Percentiles rank a stretch among this genome's conserved stretches.
Conservation (phyloP, 179 eudicot species). For the Vitellaria paradoxa region DNA sequence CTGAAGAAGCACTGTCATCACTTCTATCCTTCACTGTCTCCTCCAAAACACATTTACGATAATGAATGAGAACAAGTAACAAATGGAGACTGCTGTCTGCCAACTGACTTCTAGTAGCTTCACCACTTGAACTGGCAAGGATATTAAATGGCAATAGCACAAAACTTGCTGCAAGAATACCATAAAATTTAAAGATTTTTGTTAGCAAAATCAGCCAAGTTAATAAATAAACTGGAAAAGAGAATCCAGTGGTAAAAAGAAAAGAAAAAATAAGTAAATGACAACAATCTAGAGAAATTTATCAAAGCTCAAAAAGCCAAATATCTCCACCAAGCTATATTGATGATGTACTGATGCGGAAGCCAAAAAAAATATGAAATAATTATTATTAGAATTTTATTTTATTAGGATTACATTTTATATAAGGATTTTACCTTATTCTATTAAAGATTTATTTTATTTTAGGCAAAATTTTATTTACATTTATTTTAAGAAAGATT, state of each 20-base stretch:
- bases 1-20: slow-evolving; percentile 36
- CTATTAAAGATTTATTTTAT: too few species aligned
- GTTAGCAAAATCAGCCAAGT: neutral
- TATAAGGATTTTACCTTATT: too few species aligned
- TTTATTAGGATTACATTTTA: too few species aligned
- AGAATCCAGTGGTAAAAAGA: neutral
- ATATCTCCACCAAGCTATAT: neutral
- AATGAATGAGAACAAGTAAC: slow-evolving; percentile 78
- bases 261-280: neutral
- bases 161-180: slow-evolving; percentile 70
- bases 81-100: slow-evolving; percentile 76
- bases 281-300: neutral
- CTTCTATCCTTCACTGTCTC: slow-evolving; percentile 41
- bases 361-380: too few species aligned
- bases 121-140: slow-evolving; percentile 55
- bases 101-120: slow-evolving; percentile 60
- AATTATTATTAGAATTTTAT: too few species aligned
- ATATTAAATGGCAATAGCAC: slow-evolving; percentile 72
- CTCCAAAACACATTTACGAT: slow-evolving; percentile 48
- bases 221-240: slow-evolving; percentile 1
- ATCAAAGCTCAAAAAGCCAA: neutral
- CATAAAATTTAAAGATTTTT: slow-evolving; percentile 15
- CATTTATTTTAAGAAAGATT: too few species aligned
- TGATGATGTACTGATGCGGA: neutral
- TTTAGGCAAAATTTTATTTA: too few species aligned